Conservation (phyloP, 2,329 filamentous ascomycete genomes). For the Setomelanomma holmii region DNA sequence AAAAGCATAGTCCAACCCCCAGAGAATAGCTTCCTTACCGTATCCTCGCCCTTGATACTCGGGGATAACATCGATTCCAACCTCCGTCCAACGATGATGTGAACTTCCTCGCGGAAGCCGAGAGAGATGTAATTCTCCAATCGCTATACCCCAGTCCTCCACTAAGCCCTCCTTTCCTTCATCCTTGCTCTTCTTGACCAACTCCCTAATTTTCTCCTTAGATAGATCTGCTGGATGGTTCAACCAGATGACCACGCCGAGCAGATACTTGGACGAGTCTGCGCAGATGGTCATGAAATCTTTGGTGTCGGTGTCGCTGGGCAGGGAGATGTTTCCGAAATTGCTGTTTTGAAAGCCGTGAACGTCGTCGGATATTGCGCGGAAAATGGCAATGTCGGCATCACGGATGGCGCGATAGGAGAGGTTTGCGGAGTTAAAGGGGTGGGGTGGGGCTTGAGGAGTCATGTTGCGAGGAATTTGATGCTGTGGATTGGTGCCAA, state of each 20-base stretch:
- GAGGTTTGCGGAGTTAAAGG: slow-evolving; percentile 32
- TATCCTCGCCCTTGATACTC: slow-evolving; percentile 53
- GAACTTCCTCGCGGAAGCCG: not conserved
- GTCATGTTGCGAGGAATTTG: not conserved
- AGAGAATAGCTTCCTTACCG: slow-evolving; percentile 57
- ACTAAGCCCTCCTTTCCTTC: not conserved
- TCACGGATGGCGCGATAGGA: slow-evolving; percentile 33
- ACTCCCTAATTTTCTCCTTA: not conserved
- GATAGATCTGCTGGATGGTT: not conserved
- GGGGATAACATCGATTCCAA: slow-evolving; percentile 50
- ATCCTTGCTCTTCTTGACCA: not conserved
- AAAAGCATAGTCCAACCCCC: slow-evolving; percentile 58
- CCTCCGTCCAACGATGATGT: slow-evolving; percentile 54
- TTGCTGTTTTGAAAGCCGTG: slow-evolving; percentile 37
- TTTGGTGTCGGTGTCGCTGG: slow-evolving; percentile 16
- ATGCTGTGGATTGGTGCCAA: too few relatives aligned
- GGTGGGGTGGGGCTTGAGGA: slow-evolving; percentile 12
- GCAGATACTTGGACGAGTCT: slow-evolving; percentile 22
- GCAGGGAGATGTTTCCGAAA: slow-evolving; percentile 25
- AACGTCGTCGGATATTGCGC: slow-evolving; percentile 30
- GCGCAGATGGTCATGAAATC: slow-evolving; percentile 20
- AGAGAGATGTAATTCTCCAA: slow-evolving; percentile 16
- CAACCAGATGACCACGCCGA: slow-evolving; percentile 35
- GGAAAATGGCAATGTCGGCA: slow-evolving; percentile 32
- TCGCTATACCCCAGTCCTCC: slow-evolving; percentile 12